Percentiles rank a stretch among this genome's conserved stretches.
Evolutionary conservation across 208 protist species (phyloP).

Genomic region (Tetramitus jugosus): DNA sequence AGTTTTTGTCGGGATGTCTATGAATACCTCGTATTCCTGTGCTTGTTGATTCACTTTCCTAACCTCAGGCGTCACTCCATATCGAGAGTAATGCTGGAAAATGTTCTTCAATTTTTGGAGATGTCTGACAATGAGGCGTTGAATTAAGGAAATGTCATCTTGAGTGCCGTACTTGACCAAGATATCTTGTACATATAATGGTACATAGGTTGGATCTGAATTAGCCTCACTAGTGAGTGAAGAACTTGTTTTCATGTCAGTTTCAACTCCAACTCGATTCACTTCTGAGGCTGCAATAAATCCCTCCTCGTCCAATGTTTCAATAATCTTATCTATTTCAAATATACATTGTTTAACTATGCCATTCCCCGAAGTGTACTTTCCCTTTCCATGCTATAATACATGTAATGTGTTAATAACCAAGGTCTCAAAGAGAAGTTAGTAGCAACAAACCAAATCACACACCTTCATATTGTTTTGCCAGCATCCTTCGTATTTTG

Average conservation of each 20-base stretch:
- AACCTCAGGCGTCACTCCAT: neutral
- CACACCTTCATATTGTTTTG: conserved; percentile 20
- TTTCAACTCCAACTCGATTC: neutral
- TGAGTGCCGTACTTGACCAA: neutral
- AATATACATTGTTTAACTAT: neutral
- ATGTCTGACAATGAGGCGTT: neutral
- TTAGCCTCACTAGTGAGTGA: no score
- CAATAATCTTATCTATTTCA: neutral
- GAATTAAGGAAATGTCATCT: neutral
- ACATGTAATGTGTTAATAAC: no score
- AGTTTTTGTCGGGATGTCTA: no score
- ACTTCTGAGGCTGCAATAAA: neutral
- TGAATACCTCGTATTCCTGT: no score
- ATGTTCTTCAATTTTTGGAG: neutral
- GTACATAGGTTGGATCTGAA: no score
- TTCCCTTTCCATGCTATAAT: conserved; percentile 28
- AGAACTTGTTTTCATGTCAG: neutral
- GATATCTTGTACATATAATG: conserved; percentile 5
- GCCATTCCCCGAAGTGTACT: conserved; percentile 23
- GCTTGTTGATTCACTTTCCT: neutral
- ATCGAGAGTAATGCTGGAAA: conserved; percentile 2
- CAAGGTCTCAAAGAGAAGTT: no score
- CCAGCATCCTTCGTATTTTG: conserved; percentile 33
- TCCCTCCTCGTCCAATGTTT: no score
- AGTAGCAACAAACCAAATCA: no score